Conservation (phyloP, 331 rosid genomes). For the Arachis monticola region DNA sequence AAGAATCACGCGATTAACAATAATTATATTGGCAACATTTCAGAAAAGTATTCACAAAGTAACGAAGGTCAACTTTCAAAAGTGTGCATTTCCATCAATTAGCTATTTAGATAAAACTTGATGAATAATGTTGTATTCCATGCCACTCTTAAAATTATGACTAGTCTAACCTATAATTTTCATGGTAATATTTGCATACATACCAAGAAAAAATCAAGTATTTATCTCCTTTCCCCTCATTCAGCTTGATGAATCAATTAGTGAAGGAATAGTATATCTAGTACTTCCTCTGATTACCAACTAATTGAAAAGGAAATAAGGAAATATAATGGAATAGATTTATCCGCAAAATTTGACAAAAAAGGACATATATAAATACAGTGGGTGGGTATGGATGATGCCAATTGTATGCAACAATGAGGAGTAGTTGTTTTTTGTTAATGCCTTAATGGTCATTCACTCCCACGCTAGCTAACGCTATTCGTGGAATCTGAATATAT, state of each 20-base stretch:
- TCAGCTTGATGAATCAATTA: no score
- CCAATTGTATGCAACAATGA: constrained; percentile 3
- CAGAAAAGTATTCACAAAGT: no score
- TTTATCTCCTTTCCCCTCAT: no score
- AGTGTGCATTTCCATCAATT: neutral
- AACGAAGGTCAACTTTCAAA: neutral
- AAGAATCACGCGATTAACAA: no score
- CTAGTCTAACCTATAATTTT: neutral
- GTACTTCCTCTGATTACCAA: no score
- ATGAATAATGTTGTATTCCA: neutral
- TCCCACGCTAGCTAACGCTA: neutral
- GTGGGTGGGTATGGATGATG: constrained; percentile 13
- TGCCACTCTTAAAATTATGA: neutral
- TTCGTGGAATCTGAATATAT: neutral
- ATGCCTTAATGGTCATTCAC: neutral
- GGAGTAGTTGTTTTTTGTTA: constrained; percentile 1
- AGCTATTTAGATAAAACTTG: neutral
- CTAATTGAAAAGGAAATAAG: no score
- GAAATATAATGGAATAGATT: no score
- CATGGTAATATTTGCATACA: neutral
- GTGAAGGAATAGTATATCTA: no score
- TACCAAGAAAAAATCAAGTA: no score
- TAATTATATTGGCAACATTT: no score
- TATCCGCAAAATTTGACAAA: no score
- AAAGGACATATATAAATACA: neutral